Conservation (phyloP, 2,329 filamentous ascomycete species). For the Zasmidium citrigriseum region DNA sequence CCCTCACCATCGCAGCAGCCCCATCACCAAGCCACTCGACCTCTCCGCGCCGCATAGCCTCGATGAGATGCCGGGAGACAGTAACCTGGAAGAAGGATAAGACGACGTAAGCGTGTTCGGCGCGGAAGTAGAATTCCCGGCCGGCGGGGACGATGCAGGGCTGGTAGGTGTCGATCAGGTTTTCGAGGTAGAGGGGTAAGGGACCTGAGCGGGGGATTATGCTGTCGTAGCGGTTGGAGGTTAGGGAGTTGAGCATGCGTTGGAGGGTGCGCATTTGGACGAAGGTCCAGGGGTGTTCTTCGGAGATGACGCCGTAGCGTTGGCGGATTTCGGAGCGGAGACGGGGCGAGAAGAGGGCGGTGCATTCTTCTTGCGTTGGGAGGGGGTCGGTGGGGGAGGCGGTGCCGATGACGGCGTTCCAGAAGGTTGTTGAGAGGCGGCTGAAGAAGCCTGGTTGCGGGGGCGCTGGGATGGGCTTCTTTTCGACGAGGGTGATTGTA, state of each 20-base stretch:
- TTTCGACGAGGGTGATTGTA: slow-evolving; percentile 6
- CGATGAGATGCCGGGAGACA: slow-evolving; percentile 20
- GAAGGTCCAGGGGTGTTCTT: slow-evolving; percentile 36
- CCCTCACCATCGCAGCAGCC: slow-evolving; percentile 24
- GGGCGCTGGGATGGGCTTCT: background rate
- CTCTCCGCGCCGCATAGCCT: slow-evolving; percentile 30
- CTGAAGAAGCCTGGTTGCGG: slow-evolving; percentile 22
- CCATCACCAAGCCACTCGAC: slow-evolving; percentile 33
- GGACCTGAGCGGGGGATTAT: slow-evolving; percentile 31
- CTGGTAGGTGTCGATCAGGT: slow-evolving; percentile 17
- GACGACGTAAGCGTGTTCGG: slow-evolving; percentile 31
- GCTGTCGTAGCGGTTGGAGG: slow-evolving; percentile 25
- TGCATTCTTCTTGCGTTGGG: slow-evolving; percentile 8
- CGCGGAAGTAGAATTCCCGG: slow-evolving; percentile 26
- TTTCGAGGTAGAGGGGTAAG: slow-evolving; percentile 22
- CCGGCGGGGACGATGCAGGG: slow-evolving; percentile 23
- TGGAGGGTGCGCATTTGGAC: slow-evolving; percentile 39
- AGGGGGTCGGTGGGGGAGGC: slow-evolving; percentile 13
- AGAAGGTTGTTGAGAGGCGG: slow-evolving; percentile 30
- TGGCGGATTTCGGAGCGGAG: slow-evolving; percentile 32
- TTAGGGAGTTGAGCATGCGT: slow-evolving; percentile 37
- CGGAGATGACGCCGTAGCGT: slow-evolving; percentile 37
- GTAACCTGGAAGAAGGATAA: slow-evolving; percentile 34
- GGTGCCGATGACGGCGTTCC: slow-evolving; percentile 30
- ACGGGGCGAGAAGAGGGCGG: slow-evolving; percentile 15